These are phyloP conservation scores for Naganishia randhawae DNA, from an alignment of 768 basidiomycete species.

Conservation along the genomic window DNA sequence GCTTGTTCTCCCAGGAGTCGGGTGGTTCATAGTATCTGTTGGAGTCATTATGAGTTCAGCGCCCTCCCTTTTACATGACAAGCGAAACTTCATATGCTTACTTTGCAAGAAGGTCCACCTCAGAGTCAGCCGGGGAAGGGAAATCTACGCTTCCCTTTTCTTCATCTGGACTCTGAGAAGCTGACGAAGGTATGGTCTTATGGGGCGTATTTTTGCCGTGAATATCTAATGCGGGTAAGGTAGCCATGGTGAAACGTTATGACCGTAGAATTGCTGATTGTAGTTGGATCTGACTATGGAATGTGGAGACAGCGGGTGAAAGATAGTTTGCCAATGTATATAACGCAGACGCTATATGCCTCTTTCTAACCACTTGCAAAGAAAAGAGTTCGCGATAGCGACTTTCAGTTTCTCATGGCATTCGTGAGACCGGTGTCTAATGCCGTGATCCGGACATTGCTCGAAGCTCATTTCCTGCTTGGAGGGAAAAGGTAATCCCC, in stretches of 20 bases:
- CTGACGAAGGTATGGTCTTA: not conserved
- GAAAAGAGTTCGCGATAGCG: too few species aligned
- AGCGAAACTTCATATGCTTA: not conserved
- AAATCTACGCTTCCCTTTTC: conserved; percentile 1
- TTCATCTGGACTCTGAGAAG: not conserved
- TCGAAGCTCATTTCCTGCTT: too few species aligned
- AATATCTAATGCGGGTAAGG: not conserved
- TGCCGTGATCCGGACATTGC: too few species aligned
- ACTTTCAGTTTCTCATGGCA: too few species aligned
- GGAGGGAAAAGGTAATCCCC: too few species aligned
- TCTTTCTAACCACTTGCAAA: too few species aligned
- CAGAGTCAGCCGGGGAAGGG: not conserved
- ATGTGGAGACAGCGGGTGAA: too few species aligned
- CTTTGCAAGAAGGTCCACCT: conserved; percentile 10
- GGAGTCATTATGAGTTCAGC: not conserved
- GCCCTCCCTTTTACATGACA: not conserved
- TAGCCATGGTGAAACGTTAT: not conserved
- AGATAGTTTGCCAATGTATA: too few species aligned
- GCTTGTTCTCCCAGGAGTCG: conserved; percentile 36
- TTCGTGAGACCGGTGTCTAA: too few species aligned
- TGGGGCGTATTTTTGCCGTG: conserved; percentile 16
- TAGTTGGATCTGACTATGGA: not conserved
- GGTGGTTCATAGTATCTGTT: conserved; percentile 35
- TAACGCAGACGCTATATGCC: too few species aligned
- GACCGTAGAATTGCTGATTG: not conserved